Evolutionary conservation across 371 early-diverging fungal genomes (phyloP).

Genomic region (Umbelopsis sp.): DNA sequence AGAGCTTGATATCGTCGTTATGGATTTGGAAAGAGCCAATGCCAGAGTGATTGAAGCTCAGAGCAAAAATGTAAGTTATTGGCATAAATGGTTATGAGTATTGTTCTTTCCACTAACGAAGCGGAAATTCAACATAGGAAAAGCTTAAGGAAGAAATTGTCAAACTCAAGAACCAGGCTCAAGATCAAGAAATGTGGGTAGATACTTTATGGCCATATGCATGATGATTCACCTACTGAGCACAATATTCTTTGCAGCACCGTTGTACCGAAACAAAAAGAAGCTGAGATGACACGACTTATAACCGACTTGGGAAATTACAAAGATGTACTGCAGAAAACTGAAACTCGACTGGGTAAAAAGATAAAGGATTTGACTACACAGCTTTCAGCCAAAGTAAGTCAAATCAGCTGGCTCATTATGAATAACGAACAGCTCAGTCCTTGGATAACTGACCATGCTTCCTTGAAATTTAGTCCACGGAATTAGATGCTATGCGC

Average conservation of each 20-base stretch:
- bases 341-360: slow-evolving; percentile 48
- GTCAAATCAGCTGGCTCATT: slow-evolving; percentile 19
- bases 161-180: slow-evolving; percentile 31
- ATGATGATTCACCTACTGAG: neutral
- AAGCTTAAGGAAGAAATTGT: slow-evolving; percentile 51
- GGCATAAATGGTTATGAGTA: too few relatives aligned
- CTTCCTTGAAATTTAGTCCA: slow-evolving; percentile 30
- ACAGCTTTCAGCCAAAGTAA: slow-evolving; percentile 43
- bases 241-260: neutral
- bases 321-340: slow-evolving; percentile 49
- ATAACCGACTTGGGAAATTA: slow-evolving; percentile 59
- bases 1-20: slow-evolving; percentile 83
- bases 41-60: slow-evolving; percentile 71
- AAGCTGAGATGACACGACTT: slow-evolving; percentile 52
- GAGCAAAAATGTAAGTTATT: slow-evolving; percentile 61
- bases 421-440: slow-evolving; percentile 18
- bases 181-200: slow-evolving; percentile 27
- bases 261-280: slow-evolving; percentile 25
- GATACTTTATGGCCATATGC: neutral
- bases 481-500: slow-evolving; percentile 56
- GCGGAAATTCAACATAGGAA: slow-evolving; percentile 30
- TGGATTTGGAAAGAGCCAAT: slow-evolving; percentile 85
- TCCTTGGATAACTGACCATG: neutral
- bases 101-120: neutral
- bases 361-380: slow-evolving; percentile 54